Conservation (phyloP, 1,139 yeast genomes). For the Suhomyces bokatorum region DNA sequence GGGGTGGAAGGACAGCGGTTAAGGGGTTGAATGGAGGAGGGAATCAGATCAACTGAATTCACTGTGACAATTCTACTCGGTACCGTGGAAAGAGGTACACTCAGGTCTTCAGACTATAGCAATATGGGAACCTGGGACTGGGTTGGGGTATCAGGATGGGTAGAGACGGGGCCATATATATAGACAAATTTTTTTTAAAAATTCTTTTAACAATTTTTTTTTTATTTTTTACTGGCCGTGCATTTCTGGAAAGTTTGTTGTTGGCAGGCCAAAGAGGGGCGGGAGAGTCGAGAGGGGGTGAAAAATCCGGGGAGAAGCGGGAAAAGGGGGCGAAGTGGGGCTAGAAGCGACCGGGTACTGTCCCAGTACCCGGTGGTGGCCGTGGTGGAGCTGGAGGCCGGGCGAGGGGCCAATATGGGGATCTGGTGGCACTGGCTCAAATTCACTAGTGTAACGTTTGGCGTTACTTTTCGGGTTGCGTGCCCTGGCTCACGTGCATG, state of each 20-base stretch:
- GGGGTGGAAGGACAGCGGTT: neutral
- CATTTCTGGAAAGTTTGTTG: constrained; percentile 7
- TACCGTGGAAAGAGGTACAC: constrained; percentile 2
- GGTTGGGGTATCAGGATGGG: neutral
- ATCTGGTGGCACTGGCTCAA: neutral
- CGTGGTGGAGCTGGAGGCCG: neutral
- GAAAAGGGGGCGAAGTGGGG: neutral
- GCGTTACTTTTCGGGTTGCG: constrained; percentile 1
- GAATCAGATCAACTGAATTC: constrained; percentile 6
- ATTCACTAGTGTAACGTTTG: neutral
- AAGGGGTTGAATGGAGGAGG: neutral
- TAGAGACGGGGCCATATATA: constrained; percentile 12
- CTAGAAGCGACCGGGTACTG: neutral
- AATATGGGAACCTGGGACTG: neutral
- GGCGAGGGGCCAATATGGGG: neutral
- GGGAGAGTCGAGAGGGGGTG: neutral
- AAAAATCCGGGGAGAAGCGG: neutral
- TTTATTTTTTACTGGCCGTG: constrained; percentile 4
- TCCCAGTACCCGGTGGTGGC: neutral
- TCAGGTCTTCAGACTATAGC: constrained; percentile 8
- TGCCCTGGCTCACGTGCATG: neutral
- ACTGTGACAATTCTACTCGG: constrained; percentile 8
- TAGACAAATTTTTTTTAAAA: constrained; percentile 12
- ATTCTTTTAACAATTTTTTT: constrained; percentile 8
- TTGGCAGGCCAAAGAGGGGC: constrained; percentile 4